Conservation (phyloP, 1,139 yeast genomes). For the Pichiaceae sp. region DNA sequence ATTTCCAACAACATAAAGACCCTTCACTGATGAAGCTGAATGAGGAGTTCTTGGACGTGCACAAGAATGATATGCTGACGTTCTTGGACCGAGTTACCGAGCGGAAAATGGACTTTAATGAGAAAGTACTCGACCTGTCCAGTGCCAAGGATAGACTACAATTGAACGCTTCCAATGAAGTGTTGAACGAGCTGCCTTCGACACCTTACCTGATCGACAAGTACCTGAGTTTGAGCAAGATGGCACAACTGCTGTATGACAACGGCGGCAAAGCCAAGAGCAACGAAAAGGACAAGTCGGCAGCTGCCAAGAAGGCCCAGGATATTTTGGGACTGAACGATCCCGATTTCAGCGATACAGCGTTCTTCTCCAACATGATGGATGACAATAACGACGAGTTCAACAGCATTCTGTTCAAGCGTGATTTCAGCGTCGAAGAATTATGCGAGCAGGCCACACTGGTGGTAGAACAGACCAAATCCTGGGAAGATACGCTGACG, state of each 20-base stretch:
- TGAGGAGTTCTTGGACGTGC: constrained; percentile 44
- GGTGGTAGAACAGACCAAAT: constrained; percentile 29
- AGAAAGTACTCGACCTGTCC: constrained; percentile 48
- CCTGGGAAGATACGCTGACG: constrained; percentile 29
- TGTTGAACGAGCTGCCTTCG: constrained; percentile 52
- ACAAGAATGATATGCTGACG: constrained; percentile 49
- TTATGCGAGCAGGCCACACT: constrained; percentile 38
- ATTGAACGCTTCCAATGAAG: constrained; percentile 27
- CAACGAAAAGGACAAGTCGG: constrained; percentile 15
- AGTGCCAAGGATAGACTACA: constrained; percentile 43
- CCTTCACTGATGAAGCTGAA: constrained; percentile 72
- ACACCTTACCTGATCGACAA: constrained; percentile 65
- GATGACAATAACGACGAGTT: constrained; percentile 20
- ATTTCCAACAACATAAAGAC: constrained; percentile 70
- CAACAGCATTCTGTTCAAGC: constrained; percentile 14
- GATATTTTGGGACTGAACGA: constrained; percentile 41
- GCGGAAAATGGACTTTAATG: constrained; percentile 57
- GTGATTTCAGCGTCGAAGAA: constrained; percentile 33
- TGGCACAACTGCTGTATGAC: constrained; percentile 34
- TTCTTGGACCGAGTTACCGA: constrained; percentile 72
- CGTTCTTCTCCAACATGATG: constrained; percentile 27
- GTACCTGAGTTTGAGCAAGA: constrained; percentile 51
- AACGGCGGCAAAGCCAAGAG: not conserved
- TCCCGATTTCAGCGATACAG: constrained; percentile 29
- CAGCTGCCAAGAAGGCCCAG: constrained; percentile 1